A percentile compares a stretch with the other conserved stretches of the same genome.
These are phyloP conservation scores for Comarum palustre DNA, from an alignment of 306 rosid species.

Conservation along the genomic window DNA sequence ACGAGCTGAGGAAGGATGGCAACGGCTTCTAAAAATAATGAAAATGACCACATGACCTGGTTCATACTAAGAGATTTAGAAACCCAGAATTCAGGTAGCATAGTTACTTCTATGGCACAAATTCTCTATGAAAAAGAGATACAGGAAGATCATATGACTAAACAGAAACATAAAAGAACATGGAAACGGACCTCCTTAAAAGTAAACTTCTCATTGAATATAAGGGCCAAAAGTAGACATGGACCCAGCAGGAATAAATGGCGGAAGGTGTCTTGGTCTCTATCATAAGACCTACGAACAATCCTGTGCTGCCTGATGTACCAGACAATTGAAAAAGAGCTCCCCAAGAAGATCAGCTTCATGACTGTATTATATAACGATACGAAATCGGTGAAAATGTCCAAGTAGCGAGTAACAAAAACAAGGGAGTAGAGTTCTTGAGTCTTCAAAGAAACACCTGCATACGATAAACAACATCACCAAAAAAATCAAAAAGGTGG, in stretches of 20 bases:
- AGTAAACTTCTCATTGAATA: conserved; percentile 69
- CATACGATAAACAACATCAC: conserved; percentile 15
- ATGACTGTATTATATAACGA: conserved; percentile 69
- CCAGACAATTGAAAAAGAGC: conserved; percentile 89
- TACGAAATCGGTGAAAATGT: conserved; percentile 54
- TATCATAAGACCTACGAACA: conserved; percentile 84
- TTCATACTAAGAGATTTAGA: conserved; percentile 16
- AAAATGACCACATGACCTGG: conserved; percentile 90
- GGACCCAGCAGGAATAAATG: conserved; percentile 63
- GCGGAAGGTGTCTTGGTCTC: conserved; percentile 89
- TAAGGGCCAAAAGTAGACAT: conserved; percentile 61
- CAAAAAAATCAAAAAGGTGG: not conserved
- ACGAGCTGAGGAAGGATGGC: conserved; percentile 91
- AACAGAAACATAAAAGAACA: conserved; percentile 3
- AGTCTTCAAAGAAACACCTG: conserved; percentile 87
- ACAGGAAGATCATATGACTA: not conserved
- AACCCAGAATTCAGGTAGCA: not conserved
- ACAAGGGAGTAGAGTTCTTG: conserved; percentile 91
- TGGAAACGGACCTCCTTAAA: conserved; percentile 58
- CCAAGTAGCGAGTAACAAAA: conserved; percentile 79
- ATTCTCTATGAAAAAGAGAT: not conserved
- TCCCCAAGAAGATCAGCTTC: conserved; percentile 87
- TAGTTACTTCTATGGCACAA: not conserved
- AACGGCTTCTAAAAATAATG: conserved; percentile 81
- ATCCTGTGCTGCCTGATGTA: conserved; percentile 79